Conservation (phyloP, 495 filamentous ascomycete species). For the Massariosphaeria phaeospora region DNA sequence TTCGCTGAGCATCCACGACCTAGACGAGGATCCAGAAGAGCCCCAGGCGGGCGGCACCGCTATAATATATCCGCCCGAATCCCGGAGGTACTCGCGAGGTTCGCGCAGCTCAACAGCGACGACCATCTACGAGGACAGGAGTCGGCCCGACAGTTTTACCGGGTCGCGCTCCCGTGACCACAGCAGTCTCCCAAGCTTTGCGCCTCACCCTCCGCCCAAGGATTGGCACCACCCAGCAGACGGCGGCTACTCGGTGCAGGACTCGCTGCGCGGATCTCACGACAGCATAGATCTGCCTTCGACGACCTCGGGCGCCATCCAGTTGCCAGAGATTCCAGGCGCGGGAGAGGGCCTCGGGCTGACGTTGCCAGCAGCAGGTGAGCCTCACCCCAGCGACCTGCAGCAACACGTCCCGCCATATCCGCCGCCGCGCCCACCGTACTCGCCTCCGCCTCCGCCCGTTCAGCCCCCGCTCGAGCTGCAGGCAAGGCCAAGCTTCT, state of each 20-base stretch:
- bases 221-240: slow-evolving; percentile 16
- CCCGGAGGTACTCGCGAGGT: slow-evolving; percentile 27
- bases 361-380: no score
- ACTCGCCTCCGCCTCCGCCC: slow-evolving; percentile 41
- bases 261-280: no score
- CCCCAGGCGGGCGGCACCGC: slow-evolving; percentile 25
- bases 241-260: background rate
- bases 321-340: slow-evolving; percentile 39
- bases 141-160: slow-evolving; percentile 28
- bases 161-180: slow-evolving; percentile 14
- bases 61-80: slow-evolving; percentile 28
- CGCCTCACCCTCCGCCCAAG: slow-evolving; percentile 38
- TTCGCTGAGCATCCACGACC: slow-evolving; percentile 13
- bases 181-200: background rate
- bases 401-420: slow-evolving; percentile 9
- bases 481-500: slow-evolving; percentile 41
- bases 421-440: slow-evolving; percentile 15
- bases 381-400: slow-evolving; percentile 34
- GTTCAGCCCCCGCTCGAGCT: slow-evolving; percentile 41
- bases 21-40: slow-evolving; percentile 18
- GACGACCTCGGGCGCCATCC: slow-evolving; percentile 13
- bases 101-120: slow-evolving; percentile 22
- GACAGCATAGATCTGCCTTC: no score
- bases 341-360: slow-evolving; percentile 44
- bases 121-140: slow-evolving; percentile 16